Evolutionary conservation across 2,329 filamentous ascomycete genomes (phyloP).

Genomic region (Paraconiothyrium brasiliense): DNA sequence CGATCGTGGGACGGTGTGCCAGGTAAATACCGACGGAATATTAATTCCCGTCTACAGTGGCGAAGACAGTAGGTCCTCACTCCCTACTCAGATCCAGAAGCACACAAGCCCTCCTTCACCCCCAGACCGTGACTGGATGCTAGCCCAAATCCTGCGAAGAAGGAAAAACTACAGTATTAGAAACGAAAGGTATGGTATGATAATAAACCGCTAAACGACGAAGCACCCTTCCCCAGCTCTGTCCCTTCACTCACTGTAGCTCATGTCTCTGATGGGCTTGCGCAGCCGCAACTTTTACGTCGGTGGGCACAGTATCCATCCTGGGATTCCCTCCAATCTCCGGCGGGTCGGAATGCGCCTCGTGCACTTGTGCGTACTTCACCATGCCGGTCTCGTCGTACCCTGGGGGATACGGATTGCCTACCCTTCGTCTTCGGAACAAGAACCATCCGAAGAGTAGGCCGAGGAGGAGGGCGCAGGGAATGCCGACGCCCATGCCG

Average conservation of each 20-base stretch:
- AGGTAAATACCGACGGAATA: too few relatives aligned
- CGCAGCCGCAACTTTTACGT: too few relatives aligned
- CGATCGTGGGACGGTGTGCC: too few relatives aligned
- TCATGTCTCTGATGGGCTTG: conserved; percentile 2
- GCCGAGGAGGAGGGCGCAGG: background rate
- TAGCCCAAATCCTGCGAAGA: too few relatives aligned
- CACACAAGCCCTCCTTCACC: too few relatives aligned
- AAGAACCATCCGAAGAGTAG: conserved; percentile 3
- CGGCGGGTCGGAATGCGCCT: background rate
- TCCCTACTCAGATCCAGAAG: too few relatives aligned
- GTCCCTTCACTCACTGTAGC: background rate
- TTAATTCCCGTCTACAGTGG: too few relatives aligned
- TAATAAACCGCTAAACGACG: background rate
- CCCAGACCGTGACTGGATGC: too few relatives aligned
- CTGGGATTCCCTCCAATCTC: background rate
- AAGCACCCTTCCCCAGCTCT: background rate
- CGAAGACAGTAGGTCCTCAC: too few relatives aligned
- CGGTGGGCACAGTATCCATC: background rate
- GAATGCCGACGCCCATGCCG: conserved; percentile 6
- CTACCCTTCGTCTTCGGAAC: background rate
- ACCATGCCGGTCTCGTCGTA: background rate
- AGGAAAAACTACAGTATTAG: background rate
- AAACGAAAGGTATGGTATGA: background rate
- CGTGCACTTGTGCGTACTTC: conserved; percentile 3
- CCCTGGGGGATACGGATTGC: background rate